phyloP scores from a whole-genome alignment of 495 filamentous ascomycete genomes.

The Apodospora peruviana region DNA sequence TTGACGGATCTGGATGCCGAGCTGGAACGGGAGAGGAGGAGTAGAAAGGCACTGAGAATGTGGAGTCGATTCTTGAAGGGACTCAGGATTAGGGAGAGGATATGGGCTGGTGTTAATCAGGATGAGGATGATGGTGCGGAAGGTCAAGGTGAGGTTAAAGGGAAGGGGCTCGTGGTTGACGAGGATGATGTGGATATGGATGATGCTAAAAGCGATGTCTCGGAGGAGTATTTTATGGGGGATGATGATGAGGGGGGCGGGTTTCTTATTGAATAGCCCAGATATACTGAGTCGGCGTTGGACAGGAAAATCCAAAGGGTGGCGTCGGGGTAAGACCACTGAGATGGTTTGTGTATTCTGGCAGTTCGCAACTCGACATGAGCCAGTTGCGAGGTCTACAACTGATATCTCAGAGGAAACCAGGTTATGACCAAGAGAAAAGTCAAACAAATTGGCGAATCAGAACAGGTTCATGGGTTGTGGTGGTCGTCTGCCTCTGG shows the following conservation, averaged over 20 bases:
- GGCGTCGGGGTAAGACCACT: neutral
- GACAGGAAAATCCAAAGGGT: neutral
- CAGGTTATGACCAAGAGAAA: neutral
- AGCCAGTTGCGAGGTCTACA: neutral
- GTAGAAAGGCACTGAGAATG: constrained; percentile 53
- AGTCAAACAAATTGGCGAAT: neutral
- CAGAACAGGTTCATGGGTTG: neutral
- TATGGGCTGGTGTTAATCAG: constrained; percentile 43
- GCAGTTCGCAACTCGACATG: neutral
- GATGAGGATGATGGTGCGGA: constrained; percentile 27
- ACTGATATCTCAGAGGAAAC: neutral
- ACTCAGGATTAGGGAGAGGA: constrained; percentile 71
- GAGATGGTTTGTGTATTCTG: neutral
- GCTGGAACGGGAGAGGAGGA: constrained; percentile 51
- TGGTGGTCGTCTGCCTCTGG: no score
- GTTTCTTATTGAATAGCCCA: constrained; percentile 23
- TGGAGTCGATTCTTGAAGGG: constrained; percentile 76
- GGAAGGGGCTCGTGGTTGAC: constrained; percentile 14
- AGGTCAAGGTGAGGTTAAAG: constrained; percentile 12
- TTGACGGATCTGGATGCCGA: constrained; percentile 57
- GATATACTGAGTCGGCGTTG: neutral
- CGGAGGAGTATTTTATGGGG: constrained; percentile 20
- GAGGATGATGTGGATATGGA: constrained; percentile 14
- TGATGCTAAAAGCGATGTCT: constrained; percentile 16
- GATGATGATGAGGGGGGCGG: constrained; percentile 31